Percentiles rank a stretch among this genome's conserved stretches.
Evolutionary conservation across 2,329 filamentous ascomycete genomes (phyloP).

Genomic region (Pseudonectria buxi): DNA sequence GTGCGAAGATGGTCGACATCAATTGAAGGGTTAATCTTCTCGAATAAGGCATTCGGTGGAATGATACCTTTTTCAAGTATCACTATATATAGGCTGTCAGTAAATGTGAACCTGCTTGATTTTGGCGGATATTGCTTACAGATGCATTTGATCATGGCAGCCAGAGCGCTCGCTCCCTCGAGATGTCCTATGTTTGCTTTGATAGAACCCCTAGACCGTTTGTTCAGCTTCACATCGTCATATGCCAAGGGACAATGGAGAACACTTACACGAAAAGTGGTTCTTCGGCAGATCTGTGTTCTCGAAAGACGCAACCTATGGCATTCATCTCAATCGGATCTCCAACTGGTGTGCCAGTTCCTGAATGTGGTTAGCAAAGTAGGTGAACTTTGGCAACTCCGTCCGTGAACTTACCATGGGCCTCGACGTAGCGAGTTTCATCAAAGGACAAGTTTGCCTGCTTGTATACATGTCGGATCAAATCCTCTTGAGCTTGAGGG

Average conservation of each 20-base stretch:
- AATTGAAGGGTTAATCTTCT: conserved; percentile 5
- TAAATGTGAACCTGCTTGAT: too few relatives aligned
- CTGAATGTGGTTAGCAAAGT: too few relatives aligned
- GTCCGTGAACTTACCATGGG: conserved; percentile 13
- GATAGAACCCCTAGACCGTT: conserved; percentile 9
- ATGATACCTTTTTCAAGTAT: conserved; percentile 10
- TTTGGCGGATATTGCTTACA: background rate
- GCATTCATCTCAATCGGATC: conserved; percentile 8
- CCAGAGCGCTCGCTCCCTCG: conserved; percentile 11
- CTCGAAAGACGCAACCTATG: conserved; percentile 2
- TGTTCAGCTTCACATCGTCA: too few relatives aligned
- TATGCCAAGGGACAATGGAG: too few relatives aligned
- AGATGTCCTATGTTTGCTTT: conserved; percentile 22
- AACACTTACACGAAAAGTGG: conserved; percentile 6
- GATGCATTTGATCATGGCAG: conserved; percentile 8
- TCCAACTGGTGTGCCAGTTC: conserved; percentile 9
- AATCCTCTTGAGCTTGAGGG: conserved; percentile 6
- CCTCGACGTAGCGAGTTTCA: conserved; percentile 26
- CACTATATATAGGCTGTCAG: conserved; percentile 1
- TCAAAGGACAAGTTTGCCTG: conserved; percentile 19
- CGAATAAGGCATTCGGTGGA: conserved; percentile 9
- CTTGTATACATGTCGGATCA: conserved; percentile 24
- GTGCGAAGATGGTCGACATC: conserved; percentile 7
- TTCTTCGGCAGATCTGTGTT: background rate
- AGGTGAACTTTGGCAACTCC: too few relatives aligned